Evolutionary conservation across 2,329 filamentous ascomycete genomes (phyloP).

Genomic region (Sporothrix protearum): DNA sequence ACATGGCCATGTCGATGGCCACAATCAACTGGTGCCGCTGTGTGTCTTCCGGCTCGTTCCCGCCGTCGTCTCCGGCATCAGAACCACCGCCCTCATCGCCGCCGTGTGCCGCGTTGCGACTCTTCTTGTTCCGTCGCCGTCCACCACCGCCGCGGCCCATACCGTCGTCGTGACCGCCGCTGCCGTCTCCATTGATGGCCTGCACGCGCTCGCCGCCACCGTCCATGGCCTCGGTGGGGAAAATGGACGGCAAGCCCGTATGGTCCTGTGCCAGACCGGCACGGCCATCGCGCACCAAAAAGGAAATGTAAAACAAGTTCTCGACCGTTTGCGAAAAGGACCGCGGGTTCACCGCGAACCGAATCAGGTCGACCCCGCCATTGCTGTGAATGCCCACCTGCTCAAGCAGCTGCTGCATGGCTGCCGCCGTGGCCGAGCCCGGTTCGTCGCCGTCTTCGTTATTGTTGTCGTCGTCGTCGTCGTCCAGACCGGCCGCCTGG

Average conservation of each 20-base stretch:
- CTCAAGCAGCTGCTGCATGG: conserved; percentile 46
- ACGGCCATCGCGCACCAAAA: conserved; percentile 82
- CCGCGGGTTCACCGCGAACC: conserved; percentile 82
- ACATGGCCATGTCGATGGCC: conserved; percentile 79
- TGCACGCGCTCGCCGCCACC: conserved; percentile 6
- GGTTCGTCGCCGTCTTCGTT: conserved; percentile 41
- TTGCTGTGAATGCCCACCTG: conserved; percentile 62
- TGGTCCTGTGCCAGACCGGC: conserved; percentile 71
- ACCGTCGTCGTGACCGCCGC: not conserved
- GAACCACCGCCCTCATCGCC: conserved; percentile 37
- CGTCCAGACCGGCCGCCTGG: conserved; percentile 38
- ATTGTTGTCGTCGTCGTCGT: conserved; percentile 45
- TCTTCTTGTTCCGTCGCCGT: conserved; percentile 32
- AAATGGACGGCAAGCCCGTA: conserved; percentile 64
- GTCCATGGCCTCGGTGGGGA: not conserved
- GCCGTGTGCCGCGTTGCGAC: conserved; percentile 32
- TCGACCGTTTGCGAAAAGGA: conserved; percentile 95
- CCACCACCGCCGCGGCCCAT: not conserved
- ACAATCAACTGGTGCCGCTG: conserved; percentile 79
- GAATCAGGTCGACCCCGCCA: conserved; percentile 73
- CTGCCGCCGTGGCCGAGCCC: not conserved
- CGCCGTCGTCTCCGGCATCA: conserved; percentile 44
- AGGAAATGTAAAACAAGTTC: conserved; percentile 95
- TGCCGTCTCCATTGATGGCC: not conserved
- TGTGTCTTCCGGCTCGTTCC: conserved; percentile 22